A percentile compares a stretch with the other conserved stretches of the same genome.
phyloP scores from a whole-genome alignment of 805 yeast genomes.

The Metschnikowia cubensis region DNA sequence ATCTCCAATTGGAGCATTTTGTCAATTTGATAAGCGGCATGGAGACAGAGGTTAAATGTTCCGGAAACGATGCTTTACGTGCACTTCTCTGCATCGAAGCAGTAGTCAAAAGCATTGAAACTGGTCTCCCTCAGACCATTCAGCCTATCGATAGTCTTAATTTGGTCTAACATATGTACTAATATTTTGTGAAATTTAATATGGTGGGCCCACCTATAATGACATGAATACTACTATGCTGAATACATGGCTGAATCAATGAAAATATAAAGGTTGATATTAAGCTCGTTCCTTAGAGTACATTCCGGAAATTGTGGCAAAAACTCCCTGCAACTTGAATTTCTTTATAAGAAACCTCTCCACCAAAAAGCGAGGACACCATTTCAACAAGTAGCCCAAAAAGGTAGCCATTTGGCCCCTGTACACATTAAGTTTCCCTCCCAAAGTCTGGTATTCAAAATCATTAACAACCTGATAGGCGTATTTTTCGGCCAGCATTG shows the following conservation, averaged over 20 bases:
- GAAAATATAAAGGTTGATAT: too few relatives aligned
- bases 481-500: slow-evolving; percentile 57
- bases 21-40: slow-evolving; percentile 29
- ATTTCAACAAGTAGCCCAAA: slow-evolving; percentile 29
- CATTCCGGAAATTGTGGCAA: slow-evolving; percentile 21
- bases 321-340: slow-evolving; percentile 28
- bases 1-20: slow-evolving; percentile 37
- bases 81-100: slow-evolving; percentile 36
- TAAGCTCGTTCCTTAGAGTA: slow-evolving; percentile 6
- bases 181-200: neutral
- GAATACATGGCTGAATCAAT: neutral
- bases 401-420: slow-evolving; percentile 49
- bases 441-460: slow-evolving; percentile 34
- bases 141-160: slow-evolving; percentile 3
- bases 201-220: neutral
- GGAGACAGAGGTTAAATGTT: slow-evolving; percentile 26
- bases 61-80: slow-evolving; percentile 32
- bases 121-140: slow-evolving; percentile 25
- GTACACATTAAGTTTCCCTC: slow-evolving; percentile 45
- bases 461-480: slow-evolving; percentile 55
- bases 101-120: slow-evolving; percentile 28
- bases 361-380: slow-evolving; percentile 47
- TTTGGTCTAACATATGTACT: neutral
- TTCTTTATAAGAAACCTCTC: slow-evolving; percentile 38
- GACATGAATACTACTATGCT: neutral